These are phyloP conservation scores for Abortiporus biennis DNA, from an alignment of 1,284 basidiomycete species.

Conservation along the genomic window DNA sequence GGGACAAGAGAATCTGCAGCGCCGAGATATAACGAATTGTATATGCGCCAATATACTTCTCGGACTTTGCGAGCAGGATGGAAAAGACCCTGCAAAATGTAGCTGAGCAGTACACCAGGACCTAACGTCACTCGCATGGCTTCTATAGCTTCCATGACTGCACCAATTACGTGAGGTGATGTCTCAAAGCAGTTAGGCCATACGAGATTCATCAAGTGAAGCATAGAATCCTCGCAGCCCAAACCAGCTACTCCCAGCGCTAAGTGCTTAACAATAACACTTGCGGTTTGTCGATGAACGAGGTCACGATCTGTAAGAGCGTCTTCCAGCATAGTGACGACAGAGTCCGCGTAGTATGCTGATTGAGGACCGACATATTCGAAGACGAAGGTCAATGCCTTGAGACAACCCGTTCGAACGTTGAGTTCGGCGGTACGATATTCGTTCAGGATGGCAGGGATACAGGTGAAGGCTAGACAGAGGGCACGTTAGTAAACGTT, in stretches of 20 bases:
- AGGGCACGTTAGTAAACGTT: conserved; percentile 17
- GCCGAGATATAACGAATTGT: conserved; percentile 88
- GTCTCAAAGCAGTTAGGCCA: conserved; percentile 99
- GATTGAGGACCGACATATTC: conserved; percentile 99
- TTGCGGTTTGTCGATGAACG: conserved; percentile 97
- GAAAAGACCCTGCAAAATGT: conserved; percentile 89
- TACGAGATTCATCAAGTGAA: conserved; percentile 96
- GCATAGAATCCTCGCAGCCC: conserved; percentile 96
- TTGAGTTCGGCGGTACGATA: conserved; percentile 98
- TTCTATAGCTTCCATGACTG: conserved; percentile 95
- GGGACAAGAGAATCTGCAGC: conserved; percentile 88
- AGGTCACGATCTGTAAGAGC: conserved; percentile 97
- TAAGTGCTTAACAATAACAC: conserved; percentile 98
- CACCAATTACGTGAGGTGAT: conserved; percentile 95
- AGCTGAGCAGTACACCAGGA: conserved; percentile 87
- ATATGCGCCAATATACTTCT: conserved; percentile 94
- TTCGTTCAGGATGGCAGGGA: conserved; percentile 98
- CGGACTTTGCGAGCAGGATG: conserved; percentile 95
- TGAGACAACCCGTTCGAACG: conserved; percentile 98
- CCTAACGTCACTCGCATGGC: conserved; percentile 95
- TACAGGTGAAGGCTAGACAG: conserved; percentile 87
- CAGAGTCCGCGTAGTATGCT: conserved; percentile 96
- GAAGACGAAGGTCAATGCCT: conserved; percentile 97
- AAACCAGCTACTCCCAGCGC: conserved; percentile 96
- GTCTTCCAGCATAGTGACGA: conserved; percentile 96